Conservation (phyloP, 805 yeast species). For the Candida boidinii region DNA sequence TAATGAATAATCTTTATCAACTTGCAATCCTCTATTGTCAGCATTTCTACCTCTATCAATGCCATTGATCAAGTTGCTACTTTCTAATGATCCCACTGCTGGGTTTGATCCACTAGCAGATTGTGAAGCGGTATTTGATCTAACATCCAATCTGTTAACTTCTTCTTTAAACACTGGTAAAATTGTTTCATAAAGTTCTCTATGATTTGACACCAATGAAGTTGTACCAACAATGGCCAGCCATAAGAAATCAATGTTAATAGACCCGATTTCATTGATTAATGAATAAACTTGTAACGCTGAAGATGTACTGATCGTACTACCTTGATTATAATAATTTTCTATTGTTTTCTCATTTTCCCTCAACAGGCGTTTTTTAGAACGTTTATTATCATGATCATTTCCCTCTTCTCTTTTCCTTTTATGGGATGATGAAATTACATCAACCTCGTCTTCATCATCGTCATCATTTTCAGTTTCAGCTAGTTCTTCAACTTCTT, state of each 20-base stretch:
- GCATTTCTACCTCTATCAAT: constrained; percentile 19
- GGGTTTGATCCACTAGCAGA: constrained; percentile 3
- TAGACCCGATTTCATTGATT: constrained; percentile 75
- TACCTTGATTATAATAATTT: constrained; percentile 76
- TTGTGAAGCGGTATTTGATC: constrained; percentile 14
- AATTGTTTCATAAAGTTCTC: constrained; percentile 63
- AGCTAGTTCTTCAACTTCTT: not conserved
- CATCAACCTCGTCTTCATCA: constrained; percentile 22
- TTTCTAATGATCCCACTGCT: not conserved
- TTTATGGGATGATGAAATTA: constrained; percentile 39
- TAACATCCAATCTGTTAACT: constrained; percentile 55
- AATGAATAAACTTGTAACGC: constrained; percentile 77
- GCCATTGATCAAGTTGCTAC: not conserved
- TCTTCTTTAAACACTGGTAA: constrained; percentile 77
- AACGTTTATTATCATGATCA: constrained; percentile 28
- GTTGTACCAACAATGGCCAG: constrained; percentile 81
- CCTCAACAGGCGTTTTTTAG: constrained; percentile 28
- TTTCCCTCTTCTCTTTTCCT: constrained; percentile 52
- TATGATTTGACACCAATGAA: constrained; percentile 64
- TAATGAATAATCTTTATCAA: constrained; percentile 79
- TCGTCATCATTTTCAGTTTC: constrained; percentile 18
- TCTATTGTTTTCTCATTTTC: constrained; percentile 52
- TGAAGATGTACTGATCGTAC: constrained; percentile 64
- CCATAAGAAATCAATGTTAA: constrained; percentile 68
- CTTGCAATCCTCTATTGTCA: constrained; percentile 33